These are phyloP conservation scores for Alternaria triticina DNA, from an alignment of 2,329 filamentous ascomycete species.

Conservation along the genomic window DNA sequence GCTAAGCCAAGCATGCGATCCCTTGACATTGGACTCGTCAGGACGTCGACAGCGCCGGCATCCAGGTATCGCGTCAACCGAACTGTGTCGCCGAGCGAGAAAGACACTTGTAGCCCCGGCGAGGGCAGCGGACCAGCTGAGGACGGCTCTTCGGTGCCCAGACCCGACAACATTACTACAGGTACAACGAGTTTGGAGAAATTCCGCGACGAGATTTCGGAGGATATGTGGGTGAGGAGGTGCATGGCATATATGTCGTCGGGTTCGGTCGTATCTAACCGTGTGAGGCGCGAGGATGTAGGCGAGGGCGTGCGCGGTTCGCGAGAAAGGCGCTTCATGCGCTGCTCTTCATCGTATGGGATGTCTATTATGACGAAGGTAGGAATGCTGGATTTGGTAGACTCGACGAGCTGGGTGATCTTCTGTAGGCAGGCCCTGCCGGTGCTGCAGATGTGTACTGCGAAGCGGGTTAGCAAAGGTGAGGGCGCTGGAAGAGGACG, in stretches of 20 bases:
- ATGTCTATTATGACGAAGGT: conserved; percentile 53
- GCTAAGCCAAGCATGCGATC: conserved; percentile 77
- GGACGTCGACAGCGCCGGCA: conserved; percentile 83
- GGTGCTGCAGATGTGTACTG: conserved; percentile 51
- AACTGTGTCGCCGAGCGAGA: conserved; percentile 55
- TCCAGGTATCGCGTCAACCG: conserved; percentile 77
- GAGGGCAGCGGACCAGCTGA: conserved; percentile 37
- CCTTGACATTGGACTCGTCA: conserved; percentile 77
- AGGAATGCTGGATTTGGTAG: conserved; percentile 41
- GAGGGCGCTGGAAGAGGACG: not conserved
- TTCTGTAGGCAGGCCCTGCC: conserved; percentile 48
- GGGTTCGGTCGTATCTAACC: conserved; percentile 44
- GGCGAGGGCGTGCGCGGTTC: conserved; percentile 52
- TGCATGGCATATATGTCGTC: conserved; percentile 53
- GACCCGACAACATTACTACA: conserved; percentile 48
- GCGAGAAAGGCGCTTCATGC: conserved; percentile 49
- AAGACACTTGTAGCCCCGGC: conserved; percentile 42
- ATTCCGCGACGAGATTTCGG: conserved; percentile 50
- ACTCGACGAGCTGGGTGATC: conserved; percentile 44
- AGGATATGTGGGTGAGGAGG: conserved; percentile 50
- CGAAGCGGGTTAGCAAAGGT: conserved; percentile 12
- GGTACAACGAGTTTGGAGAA: conserved; percentile 51
- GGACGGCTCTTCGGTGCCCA: conserved; percentile 40
- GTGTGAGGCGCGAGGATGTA: conserved; percentile 39
- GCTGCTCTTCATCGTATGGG: conserved; percentile 51